Evolutionary conservation across 2,329 filamentous ascomycete genomes (phyloP).

Genomic region (Pezicula radicicola): DNA sequence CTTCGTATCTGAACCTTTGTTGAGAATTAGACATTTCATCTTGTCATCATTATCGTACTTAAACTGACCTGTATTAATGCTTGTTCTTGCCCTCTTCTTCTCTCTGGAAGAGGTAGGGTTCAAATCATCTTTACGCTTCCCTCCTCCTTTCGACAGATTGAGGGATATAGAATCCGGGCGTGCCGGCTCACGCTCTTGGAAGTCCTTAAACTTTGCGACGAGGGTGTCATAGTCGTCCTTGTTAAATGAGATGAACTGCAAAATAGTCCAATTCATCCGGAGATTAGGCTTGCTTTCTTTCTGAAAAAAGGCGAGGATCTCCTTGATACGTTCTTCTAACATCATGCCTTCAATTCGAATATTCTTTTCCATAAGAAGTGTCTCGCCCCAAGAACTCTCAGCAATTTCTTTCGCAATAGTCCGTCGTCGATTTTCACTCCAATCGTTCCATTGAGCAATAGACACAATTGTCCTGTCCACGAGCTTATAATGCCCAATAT

Average conservation of each 20-base stretch:
- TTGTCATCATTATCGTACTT: background rate
- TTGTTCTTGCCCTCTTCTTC: too few relatives aligned
- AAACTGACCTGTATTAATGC: too few relatives aligned
- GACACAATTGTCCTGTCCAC: background rate
- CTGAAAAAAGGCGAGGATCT: background rate
- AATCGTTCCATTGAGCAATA: too few relatives aligned
- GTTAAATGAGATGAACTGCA: background rate
- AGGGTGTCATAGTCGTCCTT: background rate
- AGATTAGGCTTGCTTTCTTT: background rate
- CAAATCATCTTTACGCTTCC: too few relatives aligned
- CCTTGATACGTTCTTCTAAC: background rate
- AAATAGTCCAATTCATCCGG: background rate
- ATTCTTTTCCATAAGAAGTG: background rate
- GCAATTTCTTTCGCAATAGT: background rate
- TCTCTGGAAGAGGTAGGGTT: too few relatives aligned
- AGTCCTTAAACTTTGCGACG: background rate
- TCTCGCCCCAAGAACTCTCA: background rate
- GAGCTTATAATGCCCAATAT: background rate
- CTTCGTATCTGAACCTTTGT: background rate
- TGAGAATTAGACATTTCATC: background rate
- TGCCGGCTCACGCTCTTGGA: background rate
- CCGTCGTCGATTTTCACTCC: background rate
- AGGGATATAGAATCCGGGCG: background rate
- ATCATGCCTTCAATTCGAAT: background rate
- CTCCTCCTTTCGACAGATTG: background rate